A percentile compares a stretch with the other conserved stretches of the same genome.
phyloP scores from a whole-genome alignment of 495 filamentous ascomycete genomes.

The Penicillium samsonianum region DNA sequence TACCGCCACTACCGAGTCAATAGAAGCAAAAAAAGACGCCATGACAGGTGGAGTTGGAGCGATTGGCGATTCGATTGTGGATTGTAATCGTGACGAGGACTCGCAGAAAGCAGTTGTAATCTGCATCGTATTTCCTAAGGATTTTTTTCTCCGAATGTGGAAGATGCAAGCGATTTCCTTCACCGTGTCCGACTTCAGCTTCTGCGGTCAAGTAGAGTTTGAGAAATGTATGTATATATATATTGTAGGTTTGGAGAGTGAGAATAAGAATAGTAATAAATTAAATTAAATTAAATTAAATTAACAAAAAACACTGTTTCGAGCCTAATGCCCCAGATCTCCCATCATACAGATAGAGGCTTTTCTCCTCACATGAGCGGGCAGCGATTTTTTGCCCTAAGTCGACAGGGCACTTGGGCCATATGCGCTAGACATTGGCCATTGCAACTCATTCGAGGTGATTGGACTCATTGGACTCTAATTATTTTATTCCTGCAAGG shows the following conservation, averaged over 20 bases:
- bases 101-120: not conserved
- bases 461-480: not conserved
- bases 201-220: not conserved
- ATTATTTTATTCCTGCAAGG: constrained; percentile 23
- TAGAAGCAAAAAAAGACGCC: constrained; percentile 20
- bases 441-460: constrained; percentile 7
- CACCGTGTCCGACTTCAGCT: not conserved
- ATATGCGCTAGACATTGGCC: not conserved
- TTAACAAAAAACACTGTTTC: not conserved
- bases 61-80: not conserved
- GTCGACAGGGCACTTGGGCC: constrained; percentile 3
- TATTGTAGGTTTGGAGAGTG: not conserved
- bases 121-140: not conserved
- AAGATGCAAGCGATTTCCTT: not conserved
- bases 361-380: constrained; percentile 22
- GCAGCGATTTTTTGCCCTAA: not conserved
- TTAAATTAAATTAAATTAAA: not conserved
- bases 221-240: not conserved
- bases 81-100: not conserved
- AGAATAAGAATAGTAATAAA: constrained; percentile 3
- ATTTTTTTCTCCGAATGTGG: not conserved
- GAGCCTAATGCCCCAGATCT: constrained; percentile 14
- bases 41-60: constrained; percentile 14
- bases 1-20: constrained; percentile 1
- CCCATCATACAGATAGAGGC: constrained; percentile 14